These are phyloP conservation scores for Alternaria conjuncta DNA, from an alignment of 2,329 filamentous ascomycete species.

Conservation along the genomic window DNA sequence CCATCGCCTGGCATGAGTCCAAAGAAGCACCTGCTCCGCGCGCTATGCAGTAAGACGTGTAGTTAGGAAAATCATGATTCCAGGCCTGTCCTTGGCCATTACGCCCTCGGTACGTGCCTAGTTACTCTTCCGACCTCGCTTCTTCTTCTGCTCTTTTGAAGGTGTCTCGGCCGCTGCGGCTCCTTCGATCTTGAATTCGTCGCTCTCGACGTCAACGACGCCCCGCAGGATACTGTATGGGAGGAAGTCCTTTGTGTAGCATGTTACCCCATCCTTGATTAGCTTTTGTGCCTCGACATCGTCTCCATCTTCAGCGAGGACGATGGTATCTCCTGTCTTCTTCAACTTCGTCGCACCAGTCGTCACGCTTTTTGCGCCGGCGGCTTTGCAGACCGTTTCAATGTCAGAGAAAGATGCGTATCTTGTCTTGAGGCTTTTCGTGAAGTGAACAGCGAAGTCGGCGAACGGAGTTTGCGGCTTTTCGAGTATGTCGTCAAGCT, in stretches of 20 bases:
- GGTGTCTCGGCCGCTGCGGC: background rate
- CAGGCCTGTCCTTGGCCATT: background rate
- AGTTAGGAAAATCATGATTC: background rate
- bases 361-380: constrained; percentile 46
- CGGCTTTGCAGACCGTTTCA: constrained; percentile 44
- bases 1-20: background rate
- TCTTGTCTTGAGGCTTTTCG: constrained; percentile 45
- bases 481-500: constrained; percentile 39
- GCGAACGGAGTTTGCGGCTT: constrained; percentile 53
- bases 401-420: constrained; percentile 46
- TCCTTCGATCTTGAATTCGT: constrained; percentile 46
- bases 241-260: constrained; percentile 54
- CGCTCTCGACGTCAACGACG: constrained; percentile 46
- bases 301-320: constrained; percentile 47
- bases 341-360: constrained; percentile 23
- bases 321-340: constrained; percentile 35
- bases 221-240: constrained; percentile 54
- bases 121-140: constrained; percentile 20
- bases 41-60: constrained; percentile 12
- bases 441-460: constrained; percentile 59
- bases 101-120: background rate
- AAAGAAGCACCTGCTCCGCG: background rate
- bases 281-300: constrained; percentile 48
- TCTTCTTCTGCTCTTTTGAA: constrained; percentile 18
- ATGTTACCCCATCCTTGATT: constrained; percentile 38